Conservation (phyloP, 1,284 basidiomycete species). For the Tetrapyrgos nigripes region DNA sequence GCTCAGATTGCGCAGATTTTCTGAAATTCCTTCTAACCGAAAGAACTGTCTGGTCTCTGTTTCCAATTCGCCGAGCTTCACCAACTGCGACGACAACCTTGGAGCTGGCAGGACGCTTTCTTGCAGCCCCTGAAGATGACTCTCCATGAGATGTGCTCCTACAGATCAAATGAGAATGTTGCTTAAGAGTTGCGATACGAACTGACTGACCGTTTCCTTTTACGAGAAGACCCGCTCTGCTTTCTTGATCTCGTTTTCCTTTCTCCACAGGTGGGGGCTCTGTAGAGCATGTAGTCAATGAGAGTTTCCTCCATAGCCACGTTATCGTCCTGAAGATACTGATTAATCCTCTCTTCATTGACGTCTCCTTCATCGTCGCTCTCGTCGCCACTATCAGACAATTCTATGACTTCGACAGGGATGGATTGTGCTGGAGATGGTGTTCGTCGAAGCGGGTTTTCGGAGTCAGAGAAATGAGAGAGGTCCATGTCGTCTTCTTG, state of each 20-base stretch:
- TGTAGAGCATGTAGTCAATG: not conserved
- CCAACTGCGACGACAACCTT: conserved; percentile 1
- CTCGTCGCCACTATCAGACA: not conserved
- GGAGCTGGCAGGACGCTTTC: not conserved
- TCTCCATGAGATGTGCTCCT: too few relatives aligned
- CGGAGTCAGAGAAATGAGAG: not conserved
- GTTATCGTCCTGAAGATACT: not conserved
- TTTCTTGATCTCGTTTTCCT: not conserved
- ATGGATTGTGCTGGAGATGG: not conserved
- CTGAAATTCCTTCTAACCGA: not conserved
- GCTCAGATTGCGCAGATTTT: not conserved
- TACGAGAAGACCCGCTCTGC: not conserved
- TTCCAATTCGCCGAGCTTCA: conserved; percentile 1
- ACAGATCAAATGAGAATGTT: not conserved
- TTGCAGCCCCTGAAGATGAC: too few relatives aligned
- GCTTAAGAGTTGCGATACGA: not conserved
- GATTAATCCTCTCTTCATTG: not conserved
- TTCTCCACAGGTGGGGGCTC: not conserved
- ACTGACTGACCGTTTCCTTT: not conserved
- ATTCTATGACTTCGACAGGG: not conserved
- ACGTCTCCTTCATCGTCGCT: not conserved
- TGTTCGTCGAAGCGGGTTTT: not conserved
- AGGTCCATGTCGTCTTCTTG: not conserved
- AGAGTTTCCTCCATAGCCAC: not conserved
- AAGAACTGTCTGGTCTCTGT: conserved; percentile 1